These are phyloP conservation scores for Eucalyptus sp. DNA, from an alignment of 345 rosid genomes.

Conservation along the genomic window DNA sequence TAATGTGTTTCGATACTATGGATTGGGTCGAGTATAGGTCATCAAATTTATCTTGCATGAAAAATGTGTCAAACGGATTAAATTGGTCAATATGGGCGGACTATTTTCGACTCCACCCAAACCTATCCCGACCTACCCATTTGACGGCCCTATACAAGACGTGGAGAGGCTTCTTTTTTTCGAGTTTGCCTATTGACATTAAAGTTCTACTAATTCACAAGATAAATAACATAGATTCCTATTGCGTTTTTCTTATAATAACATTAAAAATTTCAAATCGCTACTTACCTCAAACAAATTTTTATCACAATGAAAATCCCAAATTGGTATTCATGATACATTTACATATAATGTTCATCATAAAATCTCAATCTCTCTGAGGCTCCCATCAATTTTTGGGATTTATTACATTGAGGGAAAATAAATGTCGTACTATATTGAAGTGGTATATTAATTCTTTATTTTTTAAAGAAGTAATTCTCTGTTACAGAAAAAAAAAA, in stretches of 20 bases:
- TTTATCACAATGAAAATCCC: too few species aligned
- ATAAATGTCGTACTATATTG: neutral
- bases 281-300: too few species aligned
- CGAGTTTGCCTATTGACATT: neutral
- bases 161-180: neutral
- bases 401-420: neutral
- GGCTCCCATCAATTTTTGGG: neutral
- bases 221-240: neutral
- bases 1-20: accelerated
- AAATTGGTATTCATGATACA: too few species aligned
- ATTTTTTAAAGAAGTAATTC: neutral
- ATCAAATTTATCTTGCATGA: too few species aligned
- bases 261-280: too few species aligned
- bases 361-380: neutral
- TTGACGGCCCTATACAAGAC: neutral
- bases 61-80: too few species aligned
- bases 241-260: too few species aligned
- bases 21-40: accelerated
- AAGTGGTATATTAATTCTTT: neutral
- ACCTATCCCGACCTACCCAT: accelerated
- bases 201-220: neutral
- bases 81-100: accelerated
- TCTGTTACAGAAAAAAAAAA: neutral
- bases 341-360: too few species aligned
- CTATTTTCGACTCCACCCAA: too few species aligned